Evolutionary conservation across 352 stramenopile genomes (phyloP), one percentile per base, ranked within the genome.

Genomic region (Phytopythium oedochilum): DNA sequence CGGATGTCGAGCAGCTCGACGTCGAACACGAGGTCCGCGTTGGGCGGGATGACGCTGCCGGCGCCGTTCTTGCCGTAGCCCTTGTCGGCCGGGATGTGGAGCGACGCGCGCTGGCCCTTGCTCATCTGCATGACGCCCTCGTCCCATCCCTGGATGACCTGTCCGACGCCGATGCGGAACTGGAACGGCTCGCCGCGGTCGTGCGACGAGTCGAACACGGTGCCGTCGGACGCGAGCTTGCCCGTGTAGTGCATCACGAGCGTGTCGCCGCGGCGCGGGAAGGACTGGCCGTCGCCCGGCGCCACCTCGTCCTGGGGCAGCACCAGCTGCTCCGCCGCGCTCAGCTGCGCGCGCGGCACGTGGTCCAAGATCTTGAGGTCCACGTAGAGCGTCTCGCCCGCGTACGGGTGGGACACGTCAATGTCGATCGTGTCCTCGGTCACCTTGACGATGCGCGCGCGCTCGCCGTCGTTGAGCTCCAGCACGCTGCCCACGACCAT

Each of bases 101-200:
- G 77, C 20, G 85, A 79, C 0, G 94, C 89, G 60, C 92, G 95
- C 75, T 98, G 91, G 26, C 95, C 94, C 47, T 98, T 87, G 56
- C 76, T 96, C 95, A 99, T 98, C 68, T 91, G 73, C 71, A 97
- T 78, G 26, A 99, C 92, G 20, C 94, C 86, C 60, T 98, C 89
- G 66, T 98, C 94, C 94, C 92, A 99, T 42, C 94, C 94, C 60
- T 93, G 82, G 69, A 98, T 98, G 14, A 98, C 93, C 63, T 97
- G 80, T 10, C 81, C 83, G 14, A 87, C 70, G 34, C 82, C 82
- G 44, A 94, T 85, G 46, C 78, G 69, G 65, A 94, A 94, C 63
- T 87, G 66, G 66, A 94, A 94, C 17, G 84, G 84, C 66, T 87
- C 63, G 5, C 72, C 76, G 44, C 84, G 81, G 55, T 86, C 70